A percentile compares a stretch with the other conserved stretches of the same genome.
Conservation (phyloP, 257 asterid genomes). For the Handroanthus guayacan region DNA sequence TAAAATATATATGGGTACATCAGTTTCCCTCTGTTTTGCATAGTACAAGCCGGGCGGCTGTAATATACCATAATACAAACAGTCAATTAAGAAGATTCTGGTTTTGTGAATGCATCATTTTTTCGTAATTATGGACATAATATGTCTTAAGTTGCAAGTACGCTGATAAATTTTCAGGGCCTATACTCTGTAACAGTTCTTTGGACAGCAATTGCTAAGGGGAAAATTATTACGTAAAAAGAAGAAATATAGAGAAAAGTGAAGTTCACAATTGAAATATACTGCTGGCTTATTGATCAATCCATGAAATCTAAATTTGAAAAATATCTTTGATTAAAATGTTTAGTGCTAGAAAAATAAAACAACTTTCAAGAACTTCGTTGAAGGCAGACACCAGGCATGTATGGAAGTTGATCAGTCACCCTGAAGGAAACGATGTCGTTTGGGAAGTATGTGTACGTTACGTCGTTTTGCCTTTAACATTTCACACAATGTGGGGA, state of each 20-base stretch:
- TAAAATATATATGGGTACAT: background rate
- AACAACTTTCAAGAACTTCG: no score
- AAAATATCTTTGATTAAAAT: no score
- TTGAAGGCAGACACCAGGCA: background rate
- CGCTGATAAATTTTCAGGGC: no score
- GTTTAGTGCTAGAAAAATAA: no score
- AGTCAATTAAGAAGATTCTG: background rate
- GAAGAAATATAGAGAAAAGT: background rate
- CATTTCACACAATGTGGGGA: background rate
- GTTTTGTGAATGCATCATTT: no score
- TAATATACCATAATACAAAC: background rate
- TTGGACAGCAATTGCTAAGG: no score
- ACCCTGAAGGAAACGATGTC: background rate
- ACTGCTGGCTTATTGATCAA: no score
- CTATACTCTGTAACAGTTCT: no score
- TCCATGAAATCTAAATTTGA: no score
- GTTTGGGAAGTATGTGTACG: background rate
- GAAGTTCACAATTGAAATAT: background rate
- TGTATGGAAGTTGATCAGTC: background rate
- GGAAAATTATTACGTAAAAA: no score
- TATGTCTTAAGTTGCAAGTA: no score
- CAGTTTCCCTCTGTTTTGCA: background rate
- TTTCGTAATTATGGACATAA: no score
- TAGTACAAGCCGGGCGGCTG: conserved; percentile 1
- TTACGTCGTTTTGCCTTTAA: background rate